These are phyloP conservation scores for Psilocybe azurescens DNA, from an alignment of 768 basidiomycete species.

Conservation along the genomic window DNA sequence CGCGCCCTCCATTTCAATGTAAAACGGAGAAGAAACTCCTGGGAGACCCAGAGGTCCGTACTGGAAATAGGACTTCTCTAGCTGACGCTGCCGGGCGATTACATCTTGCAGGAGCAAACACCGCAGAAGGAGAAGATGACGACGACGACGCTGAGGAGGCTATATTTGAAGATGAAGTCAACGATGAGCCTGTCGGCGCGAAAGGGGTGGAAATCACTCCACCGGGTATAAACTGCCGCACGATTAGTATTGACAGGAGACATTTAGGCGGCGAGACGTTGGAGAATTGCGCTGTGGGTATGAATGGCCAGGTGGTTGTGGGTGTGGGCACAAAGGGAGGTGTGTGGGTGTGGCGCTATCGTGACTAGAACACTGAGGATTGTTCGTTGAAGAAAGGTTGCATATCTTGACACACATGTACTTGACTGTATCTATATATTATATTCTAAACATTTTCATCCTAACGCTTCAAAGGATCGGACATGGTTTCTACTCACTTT, in stretches of 20 bases:
- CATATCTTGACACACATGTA: too few relatives aligned
- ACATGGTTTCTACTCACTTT: too few relatives aligned
- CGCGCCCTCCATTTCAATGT: constrained; percentile 48
- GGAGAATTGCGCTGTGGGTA: constrained; percentile 46
- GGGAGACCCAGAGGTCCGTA: neutral
- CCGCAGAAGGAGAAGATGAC: constrained; percentile 5
- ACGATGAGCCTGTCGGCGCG: constrained; percentile 4
- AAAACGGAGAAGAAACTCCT: constrained; percentile 26
- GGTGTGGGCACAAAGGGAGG: constrained; percentile 44
- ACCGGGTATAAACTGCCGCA: constrained; percentile 26
- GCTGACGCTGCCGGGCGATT: constrained; percentile 7
- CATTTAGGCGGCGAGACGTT: constrained; percentile 29
- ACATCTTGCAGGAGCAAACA: neutral
- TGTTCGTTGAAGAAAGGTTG: too few relatives aligned
- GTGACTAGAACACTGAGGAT: too few relatives aligned
- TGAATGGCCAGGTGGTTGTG: constrained; percentile 45
- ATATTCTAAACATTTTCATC: too few relatives aligned
- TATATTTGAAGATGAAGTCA: constrained; percentile 4
- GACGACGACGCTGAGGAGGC: constrained; percentile 12
- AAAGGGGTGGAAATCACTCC: constrained; percentile 15
- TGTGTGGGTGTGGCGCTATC: constrained; percentile 45
- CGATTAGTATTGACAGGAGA: constrained; percentile 20
- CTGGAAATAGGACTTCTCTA: constrained; percentile 2
- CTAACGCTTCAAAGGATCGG: too few relatives aligned
- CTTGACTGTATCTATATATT: neutral